These are phyloP conservation scores for Colletotrichum agaves DNA, from an alignment of 2,329 filamentous ascomycete species.

Conservation along the genomic window DNA sequence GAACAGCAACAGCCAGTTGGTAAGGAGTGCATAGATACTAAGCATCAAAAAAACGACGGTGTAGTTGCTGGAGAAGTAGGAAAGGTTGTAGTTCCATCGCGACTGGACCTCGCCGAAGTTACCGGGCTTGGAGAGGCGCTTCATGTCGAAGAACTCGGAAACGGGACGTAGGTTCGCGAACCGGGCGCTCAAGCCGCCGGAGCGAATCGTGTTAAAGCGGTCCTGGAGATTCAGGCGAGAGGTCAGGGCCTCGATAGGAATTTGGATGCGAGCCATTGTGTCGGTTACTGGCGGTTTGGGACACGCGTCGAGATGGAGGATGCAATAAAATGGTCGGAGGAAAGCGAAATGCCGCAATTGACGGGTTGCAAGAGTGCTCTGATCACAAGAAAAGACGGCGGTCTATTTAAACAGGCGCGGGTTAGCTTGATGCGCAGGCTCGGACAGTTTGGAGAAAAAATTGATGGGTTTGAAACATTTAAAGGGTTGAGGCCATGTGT, in stretches of 20 bases:
- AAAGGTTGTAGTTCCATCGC: slow-evolving; percentile 95
- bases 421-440: slow-evolving; percentile 21
- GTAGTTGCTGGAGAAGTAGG: slow-evolving; percentile 99
- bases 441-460: background rate
- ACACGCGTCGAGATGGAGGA: slow-evolving; percentile 2
- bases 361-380: background rate
- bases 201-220: slow-evolving; percentile 85
- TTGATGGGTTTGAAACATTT: slow-evolving; percentile 33
- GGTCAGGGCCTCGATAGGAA: slow-evolving; percentile 90
- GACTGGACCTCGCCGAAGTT: slow-evolving; percentile 93
- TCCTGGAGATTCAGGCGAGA: slow-evolving; percentile 88
- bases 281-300: background rate
- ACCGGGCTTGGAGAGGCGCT: slow-evolving; percentile 92
- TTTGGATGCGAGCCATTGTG: slow-evolving; percentile 86
- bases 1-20: slow-evolving; percentile 87
- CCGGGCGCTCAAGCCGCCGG: slow-evolving; percentile 80
- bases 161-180: slow-evolving; percentile 94
- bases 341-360: background rate
- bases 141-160: slow-evolving; percentile 94
- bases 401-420: slow-evolving; percentile 22
- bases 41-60: slow-evolving; percentile 93
- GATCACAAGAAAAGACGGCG: slow-evolving; percentile 15
- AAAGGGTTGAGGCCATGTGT: slow-evolving; percentile 34
- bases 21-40: slow-evolving; percentile 93
- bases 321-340: background rate